These are phyloP conservation scores for Aspergillus leporis DNA, from an alignment of 495 filamentous ascomycete species.

Conservation along the genomic window DNA sequence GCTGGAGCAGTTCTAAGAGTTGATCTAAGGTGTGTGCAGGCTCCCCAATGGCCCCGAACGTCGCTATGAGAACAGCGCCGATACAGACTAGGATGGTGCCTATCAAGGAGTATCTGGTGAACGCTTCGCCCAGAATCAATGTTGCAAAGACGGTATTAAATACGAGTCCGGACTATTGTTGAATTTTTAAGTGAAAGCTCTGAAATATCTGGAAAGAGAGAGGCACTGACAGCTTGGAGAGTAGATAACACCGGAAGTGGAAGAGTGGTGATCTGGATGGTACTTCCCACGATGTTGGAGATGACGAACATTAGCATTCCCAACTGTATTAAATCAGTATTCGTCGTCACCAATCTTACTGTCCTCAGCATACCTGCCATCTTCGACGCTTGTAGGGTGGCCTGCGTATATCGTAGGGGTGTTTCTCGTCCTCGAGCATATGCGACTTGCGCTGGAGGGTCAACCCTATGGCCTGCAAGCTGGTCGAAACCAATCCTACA, in stretches of 20 bases:
- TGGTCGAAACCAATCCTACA: conserved; percentile 89
- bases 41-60: conserved; percentile 93
- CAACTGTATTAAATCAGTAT: conserved; percentile 44
- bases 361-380: conserved; percentile 69
- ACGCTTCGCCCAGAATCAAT: conserved; percentile 88
- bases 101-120: conserved; percentile 85
- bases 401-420: conserved; percentile 71
- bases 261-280: conserved; percentile 95
- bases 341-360: neutral
- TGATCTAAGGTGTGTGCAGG: conserved; percentile 87
- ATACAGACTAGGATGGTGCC: conserved; percentile 85
- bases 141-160: conserved; percentile 99
- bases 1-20: conserved; percentile 72
- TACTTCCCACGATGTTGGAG: conserved; percentile 90
- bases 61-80: conserved; percentile 86
- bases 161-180: conserved; percentile 73
- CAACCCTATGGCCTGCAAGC: conserved; percentile 89
- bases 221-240: conserved; percentile 71
- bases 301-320: conserved; percentile 97
- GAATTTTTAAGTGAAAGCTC: conserved; percentile 13
- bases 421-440: conserved; percentile 94
- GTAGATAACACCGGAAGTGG: conserved; percentile 94
- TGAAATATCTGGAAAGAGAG: neutral
- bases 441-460: conserved; percentile 99
- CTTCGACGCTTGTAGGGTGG: conserved; percentile 87